phyloP scores from a whole-genome alignment of 1,284 basidiomycete species.

The Ustilago bromivora region DNA sequence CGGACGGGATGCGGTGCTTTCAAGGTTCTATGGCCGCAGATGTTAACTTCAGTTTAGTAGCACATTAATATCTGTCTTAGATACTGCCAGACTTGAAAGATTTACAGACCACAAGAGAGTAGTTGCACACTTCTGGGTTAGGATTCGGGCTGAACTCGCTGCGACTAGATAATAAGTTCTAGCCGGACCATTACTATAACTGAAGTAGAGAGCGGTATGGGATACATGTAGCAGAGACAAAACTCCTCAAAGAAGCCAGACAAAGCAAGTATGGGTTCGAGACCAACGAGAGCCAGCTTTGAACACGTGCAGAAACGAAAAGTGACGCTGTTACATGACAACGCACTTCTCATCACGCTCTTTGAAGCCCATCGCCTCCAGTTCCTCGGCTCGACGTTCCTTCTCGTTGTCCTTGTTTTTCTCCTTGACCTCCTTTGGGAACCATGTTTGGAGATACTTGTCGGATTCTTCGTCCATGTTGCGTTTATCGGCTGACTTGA shows the following conservation, averaged over 20 bases:
- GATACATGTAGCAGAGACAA: background rate
- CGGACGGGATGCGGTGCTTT: conserved; percentile 84
- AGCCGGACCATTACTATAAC: conserved; percentile 1
- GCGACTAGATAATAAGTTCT: background rate
- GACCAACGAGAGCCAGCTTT: too few species aligned
- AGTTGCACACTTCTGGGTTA: too few species aligned
- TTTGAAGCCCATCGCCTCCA: conserved; percentile 76
- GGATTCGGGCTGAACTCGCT: background rate
- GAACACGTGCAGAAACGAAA: background rate
- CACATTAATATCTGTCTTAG: too few species aligned
- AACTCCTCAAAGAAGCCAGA: background rate
- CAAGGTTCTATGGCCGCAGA: conserved; percentile 82
- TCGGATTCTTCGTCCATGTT: conserved; percentile 83
- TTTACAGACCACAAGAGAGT: too few species aligned
- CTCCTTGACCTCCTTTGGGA: conserved; percentile 83
- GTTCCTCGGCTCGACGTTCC: conserved; percentile 80
- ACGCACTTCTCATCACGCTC: conserved; percentile 61
- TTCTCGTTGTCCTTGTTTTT: conserved; percentile 83
- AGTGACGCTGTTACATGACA: conserved; percentile 19
- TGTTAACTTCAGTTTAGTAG: conserved; percentile 45
- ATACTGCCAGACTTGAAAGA: too few species aligned
- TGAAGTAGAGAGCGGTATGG: background rate
- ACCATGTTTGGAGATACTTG: conserved; percentile 92
- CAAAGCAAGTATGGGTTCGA: background rate
- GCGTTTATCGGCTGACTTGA: conserved; percentile 60